A percentile compares a stretch with the other conserved stretches of the same genome.
phyloP scores from a whole-genome alignment of 768 basidiomycete species.

The Suillus americanus region DNA sequence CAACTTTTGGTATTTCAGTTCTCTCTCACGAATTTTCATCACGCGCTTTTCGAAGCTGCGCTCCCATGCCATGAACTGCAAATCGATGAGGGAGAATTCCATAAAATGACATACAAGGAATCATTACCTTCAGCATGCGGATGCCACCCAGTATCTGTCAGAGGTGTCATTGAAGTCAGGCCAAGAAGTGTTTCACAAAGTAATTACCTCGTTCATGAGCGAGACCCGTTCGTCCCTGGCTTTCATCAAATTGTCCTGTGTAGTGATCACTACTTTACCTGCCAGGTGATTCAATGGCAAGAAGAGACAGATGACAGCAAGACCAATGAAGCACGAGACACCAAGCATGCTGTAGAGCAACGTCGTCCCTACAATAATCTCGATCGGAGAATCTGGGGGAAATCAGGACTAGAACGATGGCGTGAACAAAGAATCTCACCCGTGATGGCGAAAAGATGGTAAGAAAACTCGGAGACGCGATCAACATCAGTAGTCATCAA shows the following conservation, averaged over 20 bases:
- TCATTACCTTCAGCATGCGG: conserved; percentile 75
- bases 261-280: conserved; percentile 72
- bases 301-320: conserved; percentile 71
- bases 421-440: conserved; percentile 39
- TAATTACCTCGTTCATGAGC: conserved; percentile 79
- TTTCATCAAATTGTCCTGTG: conserved; percentile 90
- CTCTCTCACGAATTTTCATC: conserved; percentile 70
- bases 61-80: conserved; percentile 93
- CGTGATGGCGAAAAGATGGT: conserved; percentile 74
- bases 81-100: not conserved
- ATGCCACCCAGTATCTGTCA: conserved; percentile 76
- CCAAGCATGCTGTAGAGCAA: conserved; percentile 82
- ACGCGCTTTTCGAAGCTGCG: conserved; percentile 82
- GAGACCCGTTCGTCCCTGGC: conserved; percentile 87
- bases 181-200: not conserved
- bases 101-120: not conserved
- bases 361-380: conserved; percentile 69
- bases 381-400: conserved; percentile 68
- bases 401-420: not conserved
- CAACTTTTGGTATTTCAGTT: conserved; percentile 79
- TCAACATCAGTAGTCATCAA: conserved; percentile 96
- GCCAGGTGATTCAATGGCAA: conserved; percentile 83
- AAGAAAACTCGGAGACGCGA: conserved; percentile 81
- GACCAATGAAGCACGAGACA: conserved; percentile 74
- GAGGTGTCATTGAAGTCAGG: not conserved